phyloP scores from a whole-genome alignment of 768 basidiomycete genomes.

The Leccinum uliginosum region DNA sequence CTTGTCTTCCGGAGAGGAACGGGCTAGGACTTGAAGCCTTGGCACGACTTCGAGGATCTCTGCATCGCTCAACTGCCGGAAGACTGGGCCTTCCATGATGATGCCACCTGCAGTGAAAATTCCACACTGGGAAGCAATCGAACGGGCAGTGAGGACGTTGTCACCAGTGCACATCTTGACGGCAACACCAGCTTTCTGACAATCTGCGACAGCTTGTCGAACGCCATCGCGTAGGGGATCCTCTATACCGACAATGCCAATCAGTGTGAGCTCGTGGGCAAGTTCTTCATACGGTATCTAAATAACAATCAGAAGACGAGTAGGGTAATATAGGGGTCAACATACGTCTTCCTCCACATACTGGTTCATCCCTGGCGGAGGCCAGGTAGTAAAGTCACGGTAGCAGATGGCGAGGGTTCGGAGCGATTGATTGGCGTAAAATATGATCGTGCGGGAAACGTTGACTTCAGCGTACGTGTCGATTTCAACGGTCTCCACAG shows the following conservation, averaged over 20 bases:
- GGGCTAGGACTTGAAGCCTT: slow-evolving; percentile 91
- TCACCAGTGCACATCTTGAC: slow-evolving; percentile 99
- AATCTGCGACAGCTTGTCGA: slow-evolving; percentile 81
- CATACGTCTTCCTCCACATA: slow-evolving; percentile 53
- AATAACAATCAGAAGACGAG: slow-evolving; percentile 11
- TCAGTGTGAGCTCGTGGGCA: slow-evolving; percentile 70
- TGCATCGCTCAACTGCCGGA: slow-evolving; percentile 66
- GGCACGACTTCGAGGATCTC: slow-evolving; percentile 85
- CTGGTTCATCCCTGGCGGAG: slow-evolving; percentile 47
- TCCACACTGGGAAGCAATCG: slow-evolving; percentile 93
- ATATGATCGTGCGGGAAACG: slow-evolving; percentile 89
- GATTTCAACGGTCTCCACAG: slow-evolving; percentile 58
- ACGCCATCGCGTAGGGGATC: slow-evolving; percentile 93
- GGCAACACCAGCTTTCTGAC: slow-evolving; percentile 81
- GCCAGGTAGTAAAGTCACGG: slow-evolving; percentile 83
- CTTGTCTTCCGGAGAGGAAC: slow-evolving; percentile 98
- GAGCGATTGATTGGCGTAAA: slow-evolving; percentile 95
- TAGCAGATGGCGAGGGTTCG: slow-evolving; percentile 95
- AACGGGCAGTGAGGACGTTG: slow-evolving; percentile 92
- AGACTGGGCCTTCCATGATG: slow-evolving; percentile 97
- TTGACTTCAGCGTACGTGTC: slow-evolving; percentile 70
- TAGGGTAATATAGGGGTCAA: neutral
- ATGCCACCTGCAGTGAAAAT: slow-evolving; percentile 92
- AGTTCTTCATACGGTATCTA: slow-evolving; percentile 70
- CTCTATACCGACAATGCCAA: slow-evolving; percentile 92